Evolutionary conservation across 140 eudicot species (phyloP).

Genomic region (Stevia rebaudiana): DNA sequence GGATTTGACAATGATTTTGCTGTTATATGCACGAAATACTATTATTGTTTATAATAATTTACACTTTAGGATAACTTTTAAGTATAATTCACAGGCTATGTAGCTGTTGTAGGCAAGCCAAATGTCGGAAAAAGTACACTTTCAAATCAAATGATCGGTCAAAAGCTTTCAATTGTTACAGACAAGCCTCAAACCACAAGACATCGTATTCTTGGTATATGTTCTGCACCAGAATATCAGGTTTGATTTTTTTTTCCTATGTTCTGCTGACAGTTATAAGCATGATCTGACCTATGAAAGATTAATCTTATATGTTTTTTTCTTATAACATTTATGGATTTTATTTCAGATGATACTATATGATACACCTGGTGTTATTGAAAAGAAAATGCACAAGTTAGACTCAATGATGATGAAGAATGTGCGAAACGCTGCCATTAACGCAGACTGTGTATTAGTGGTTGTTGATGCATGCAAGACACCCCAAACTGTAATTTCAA

Average conservation of each 20-base stretch:
- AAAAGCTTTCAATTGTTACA: constrained; percentile 87
- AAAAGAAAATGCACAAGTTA: constrained; percentile 89
- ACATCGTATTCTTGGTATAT: constrained; percentile 93
- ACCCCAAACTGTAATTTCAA: constrained; percentile 65
- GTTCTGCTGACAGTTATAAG: neutral
- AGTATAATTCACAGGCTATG: constrained; percentile 52
- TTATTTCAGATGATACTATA: constrained; percentile 77
- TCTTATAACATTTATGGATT: constrained; percentile 12
- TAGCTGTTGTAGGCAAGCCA: constrained; percentile 94
- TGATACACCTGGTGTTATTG: constrained; percentile 98
- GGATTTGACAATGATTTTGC: neutral
- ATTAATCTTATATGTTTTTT: neutral
- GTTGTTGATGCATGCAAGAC: constrained; percentile 91
- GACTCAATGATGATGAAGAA: constrained; percentile 99
- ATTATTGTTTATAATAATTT: neutral
- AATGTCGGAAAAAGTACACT: constrained; percentile 99
- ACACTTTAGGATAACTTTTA: neutral
- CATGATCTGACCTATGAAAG: neutral
- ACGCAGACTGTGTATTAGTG: constrained; percentile 85
- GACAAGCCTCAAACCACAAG: constrained; percentile 98
- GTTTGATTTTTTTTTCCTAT: constrained; percentile 34
- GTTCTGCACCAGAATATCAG: constrained; percentile 90
- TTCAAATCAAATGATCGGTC: constrained; percentile 93
- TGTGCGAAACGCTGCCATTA: constrained; percentile 80
- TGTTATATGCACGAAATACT: neutral